Evolutionary conservation across 2,329 filamentous ascomycete species (phyloP), one percentile per base, ranked within the genome.

Genomic region (Fusarium sp.): DNA sequence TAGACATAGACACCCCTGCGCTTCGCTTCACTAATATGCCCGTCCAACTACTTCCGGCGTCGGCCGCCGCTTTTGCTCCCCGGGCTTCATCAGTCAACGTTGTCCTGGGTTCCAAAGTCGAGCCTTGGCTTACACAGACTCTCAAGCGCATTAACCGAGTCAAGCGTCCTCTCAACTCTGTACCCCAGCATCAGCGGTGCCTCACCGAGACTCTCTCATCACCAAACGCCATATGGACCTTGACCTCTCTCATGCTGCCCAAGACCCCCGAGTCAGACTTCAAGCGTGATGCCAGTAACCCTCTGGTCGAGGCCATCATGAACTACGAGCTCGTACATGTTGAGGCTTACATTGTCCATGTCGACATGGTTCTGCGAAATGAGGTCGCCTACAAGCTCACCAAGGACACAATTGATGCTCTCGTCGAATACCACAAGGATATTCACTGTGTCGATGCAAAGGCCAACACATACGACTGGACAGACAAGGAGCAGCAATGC

Each of bases 331-430:
- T 98, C 80, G 87, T 98, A 79, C 94, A 98, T 82, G 86, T 98
- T 77, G 95, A 98, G 85, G 96, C 96, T 58, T 99, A 99, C 82
- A 95, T 98, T 77, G 96, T 99, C 70, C 95, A 98, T 83, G 95
- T 99, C 83, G 96, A 99, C 86, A 97, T 98, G 95, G 95, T 99
- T 68, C 91, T 97, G 79, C 93, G 95, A 83, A 96, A 97, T 82
- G 96, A 98, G 86, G 95, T 99, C 79, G 96, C 95, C 76, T 98
- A 95, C 89, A 99, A 99, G 89, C 89, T 99, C 79, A 98, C 95
- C 30, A 90, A 92, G 65, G 96, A 98, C 81, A 95, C 95, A 70
- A 99, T 99, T 84, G 95, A 97, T 79, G 86, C 93, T 58, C 90
- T 99, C 73, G 92, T 97, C 81, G 94, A 97, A 82, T 97, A 97